Conservation (phyloP, 352 stramenopile genomes). For the Phytophthora pisi region DNA sequence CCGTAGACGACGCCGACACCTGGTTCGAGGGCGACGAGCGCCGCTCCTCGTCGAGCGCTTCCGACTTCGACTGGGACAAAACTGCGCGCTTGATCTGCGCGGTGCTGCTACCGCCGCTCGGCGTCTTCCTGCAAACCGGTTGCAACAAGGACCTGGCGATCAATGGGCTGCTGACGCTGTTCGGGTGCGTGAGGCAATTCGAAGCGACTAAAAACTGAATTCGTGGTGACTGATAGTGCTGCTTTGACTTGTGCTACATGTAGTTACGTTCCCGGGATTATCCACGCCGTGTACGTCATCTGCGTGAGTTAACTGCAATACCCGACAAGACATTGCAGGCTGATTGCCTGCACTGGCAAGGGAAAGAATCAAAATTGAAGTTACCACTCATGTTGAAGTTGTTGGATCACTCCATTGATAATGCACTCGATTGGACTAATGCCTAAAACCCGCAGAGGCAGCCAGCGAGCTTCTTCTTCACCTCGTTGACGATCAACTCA, state of each 20-base stretch:
- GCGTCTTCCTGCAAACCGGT: constrained; percentile 60
- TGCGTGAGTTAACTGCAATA: constrained; percentile 29
- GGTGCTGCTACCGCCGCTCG: constrained; percentile 54
- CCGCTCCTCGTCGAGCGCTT: constrained; percentile 21
- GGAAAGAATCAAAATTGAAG: constrained; percentile 6
- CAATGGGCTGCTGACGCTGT: constrained; percentile 67
- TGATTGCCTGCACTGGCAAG: neutral
- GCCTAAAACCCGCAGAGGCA: constrained; percentile 74
- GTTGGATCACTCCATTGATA: neutral
- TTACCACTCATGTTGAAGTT: constrained; percentile 14
- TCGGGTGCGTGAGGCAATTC: constrained; percentile 40
- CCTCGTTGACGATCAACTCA: constrained; percentile 50
- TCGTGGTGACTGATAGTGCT: constrained; percentile 1
- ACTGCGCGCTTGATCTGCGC: constrained; percentile 52
- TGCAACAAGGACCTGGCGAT: constrained; percentile 69
- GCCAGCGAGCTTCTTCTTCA: constrained; percentile 59
- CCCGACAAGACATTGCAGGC: neutral
- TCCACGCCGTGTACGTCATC: constrained; percentile 65
- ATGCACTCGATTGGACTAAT: neutral
- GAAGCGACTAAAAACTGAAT: too few species aligned
- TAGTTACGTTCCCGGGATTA: constrained; percentile 59
- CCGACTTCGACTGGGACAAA: constrained; percentile 46
- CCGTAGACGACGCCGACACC: constrained; percentile 21
- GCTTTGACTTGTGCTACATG: constrained; percentile 12
- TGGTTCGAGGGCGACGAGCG: constrained; percentile 39